Base-by-base conservation (phyloP, 1,139 yeast species). In the Saccharomycopsis hybrid region DNA sequence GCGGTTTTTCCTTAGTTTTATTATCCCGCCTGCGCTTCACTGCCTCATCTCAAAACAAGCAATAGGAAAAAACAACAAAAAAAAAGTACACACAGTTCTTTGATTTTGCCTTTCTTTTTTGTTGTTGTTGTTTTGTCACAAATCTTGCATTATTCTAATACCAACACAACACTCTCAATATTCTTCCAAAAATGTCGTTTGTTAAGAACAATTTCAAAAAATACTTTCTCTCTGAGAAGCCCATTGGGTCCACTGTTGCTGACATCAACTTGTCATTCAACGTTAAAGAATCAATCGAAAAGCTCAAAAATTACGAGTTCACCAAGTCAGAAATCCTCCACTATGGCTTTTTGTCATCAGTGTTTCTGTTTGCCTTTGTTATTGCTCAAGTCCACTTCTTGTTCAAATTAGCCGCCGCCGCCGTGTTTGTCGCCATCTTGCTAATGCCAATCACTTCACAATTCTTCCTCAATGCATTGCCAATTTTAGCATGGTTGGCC, bases 401-500 rank as follows among this genome's bases (percentile, higher is more conserved):
- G 0, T 44, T 63, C 31, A 70, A 69, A 51, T 24, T 62, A 1
- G 44, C 59, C 4, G 53, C 62, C 27, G 61, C 61, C 41, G 51
- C 57, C 4, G 48, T 63, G 35, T 58, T 68, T 44, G 55, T 56
- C 2, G 36, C 59, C 25, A 49, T 64, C 9, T 74, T 86, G 58
- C 64, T 82, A 43, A 60, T 86, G 5, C 97, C 97, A 5, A 66
- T 85, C 49, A 82, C 95, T 0, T 76, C 86, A 13, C 97, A 92
- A 66, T 89, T 94, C 65, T 86, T 89, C 62, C 73, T 86, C 45
- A 83, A 82, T 60, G 95, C 90, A 28, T 71, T 89, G 61, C 97
- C 98, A 2, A 80, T 94, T 31, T 76, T 85, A 51, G 75, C 95
- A 5, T 92, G 97, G 97, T 77, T 89, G 58, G 80, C 90, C 31